phyloP scores from a whole-genome alignment of 2,329 filamentous ascomycete species.

The Tolypocladium album region DNA sequence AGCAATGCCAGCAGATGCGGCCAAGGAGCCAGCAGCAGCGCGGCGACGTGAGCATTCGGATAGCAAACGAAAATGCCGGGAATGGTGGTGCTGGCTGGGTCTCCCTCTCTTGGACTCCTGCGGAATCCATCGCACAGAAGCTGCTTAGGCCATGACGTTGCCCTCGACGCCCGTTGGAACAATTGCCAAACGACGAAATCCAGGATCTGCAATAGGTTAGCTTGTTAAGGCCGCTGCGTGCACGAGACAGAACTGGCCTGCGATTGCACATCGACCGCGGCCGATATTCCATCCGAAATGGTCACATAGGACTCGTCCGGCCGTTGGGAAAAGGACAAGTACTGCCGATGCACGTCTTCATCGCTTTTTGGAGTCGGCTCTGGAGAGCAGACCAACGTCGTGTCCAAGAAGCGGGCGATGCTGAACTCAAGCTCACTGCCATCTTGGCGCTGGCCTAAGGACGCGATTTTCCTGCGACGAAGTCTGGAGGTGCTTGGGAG shows the following conservation, averaged over 20 bases:
- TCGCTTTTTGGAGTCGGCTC: constrained; percentile 12
- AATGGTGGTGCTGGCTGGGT: constrained; percentile 32
- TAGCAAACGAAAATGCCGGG: constrained; percentile 54
- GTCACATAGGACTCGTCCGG: constrained; percentile 48
- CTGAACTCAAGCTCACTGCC: constrained; percentile 22
- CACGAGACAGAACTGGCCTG: constrained; percentile 38
- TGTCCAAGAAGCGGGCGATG: constrained; percentile 54
- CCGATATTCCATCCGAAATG: constrained; percentile 33
- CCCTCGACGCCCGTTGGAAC: constrained; percentile 48
- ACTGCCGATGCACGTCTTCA: constrained; percentile 41
- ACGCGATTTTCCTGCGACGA: constrained; percentile 44
- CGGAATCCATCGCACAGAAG: constrained; percentile 78
- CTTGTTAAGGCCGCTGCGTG: not conserved
- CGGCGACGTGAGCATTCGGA: constrained; percentile 59
- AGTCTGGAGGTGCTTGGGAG: constrained; percentile 58
- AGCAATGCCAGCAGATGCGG: constrained; percentile 61
- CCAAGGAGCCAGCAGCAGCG: constrained; percentile 65
- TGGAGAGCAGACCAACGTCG: constrained; percentile 51
- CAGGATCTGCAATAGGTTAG: constrained; percentile 46
- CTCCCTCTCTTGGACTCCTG: constrained; percentile 25
- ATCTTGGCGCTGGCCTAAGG: constrained; percentile 24
- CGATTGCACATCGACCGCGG: constrained; percentile 43
- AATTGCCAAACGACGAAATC: constrained; percentile 70
- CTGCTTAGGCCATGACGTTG: constrained; percentile 49
- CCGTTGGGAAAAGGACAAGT: constrained; percentile 50